Evolutionary conservation across 1,139 yeast species (phyloP).

Genomic region (Yamadazyma spencermartinsiae): DNA sequence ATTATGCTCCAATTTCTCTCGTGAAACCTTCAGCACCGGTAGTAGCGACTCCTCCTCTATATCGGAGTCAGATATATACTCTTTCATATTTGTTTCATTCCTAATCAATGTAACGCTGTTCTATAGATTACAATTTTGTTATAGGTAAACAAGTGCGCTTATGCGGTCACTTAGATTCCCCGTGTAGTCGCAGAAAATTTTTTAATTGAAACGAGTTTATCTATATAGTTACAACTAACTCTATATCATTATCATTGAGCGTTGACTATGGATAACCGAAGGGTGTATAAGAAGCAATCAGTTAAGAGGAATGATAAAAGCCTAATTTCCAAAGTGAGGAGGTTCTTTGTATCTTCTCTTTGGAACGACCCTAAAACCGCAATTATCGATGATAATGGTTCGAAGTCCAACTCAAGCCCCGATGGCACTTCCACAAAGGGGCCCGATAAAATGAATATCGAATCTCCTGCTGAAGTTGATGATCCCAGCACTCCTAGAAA

Average conservation of each 20-base stretch:
- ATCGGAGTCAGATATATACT: conserved; percentile 17
- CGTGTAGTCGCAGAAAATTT: conserved; percentile 2
- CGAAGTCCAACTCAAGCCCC: conserved; percentile 2
- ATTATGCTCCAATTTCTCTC: not conserved
- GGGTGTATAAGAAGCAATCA: conserved; percentile 30
- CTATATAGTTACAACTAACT: not conserved
- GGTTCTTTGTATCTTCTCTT: conserved; percentile 20
- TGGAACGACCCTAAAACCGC: conserved; percentile 13
- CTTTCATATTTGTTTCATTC: conserved; percentile 10
- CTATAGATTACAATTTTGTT: no score
- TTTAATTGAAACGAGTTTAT: not conserved
- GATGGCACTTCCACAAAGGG: conserved; percentile 2
- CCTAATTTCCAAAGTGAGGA: conserved; percentile 33
- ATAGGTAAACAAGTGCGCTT: not conserved
- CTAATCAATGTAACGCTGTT: not conserved
- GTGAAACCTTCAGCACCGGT: conserved; percentile 6
- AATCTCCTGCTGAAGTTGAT: conserved; percentile 1
- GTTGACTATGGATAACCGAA: conserved; percentile 47
- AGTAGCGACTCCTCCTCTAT: conserved; percentile 8
- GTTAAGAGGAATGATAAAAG: conserved; percentile 15
- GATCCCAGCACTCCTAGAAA: conserved; percentile 1
- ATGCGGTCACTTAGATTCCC: conserved; percentile 1
- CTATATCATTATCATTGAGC: not conserved
- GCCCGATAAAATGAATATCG: not conserved
- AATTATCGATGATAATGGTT: not conserved